Percentiles rank a stretch among this genome's conserved stretches.
Evolutionary conservation across 2,329 filamentous ascomycete genomes (phyloP).

Genomic region (Pyrenochaeta sp.): DNA sequence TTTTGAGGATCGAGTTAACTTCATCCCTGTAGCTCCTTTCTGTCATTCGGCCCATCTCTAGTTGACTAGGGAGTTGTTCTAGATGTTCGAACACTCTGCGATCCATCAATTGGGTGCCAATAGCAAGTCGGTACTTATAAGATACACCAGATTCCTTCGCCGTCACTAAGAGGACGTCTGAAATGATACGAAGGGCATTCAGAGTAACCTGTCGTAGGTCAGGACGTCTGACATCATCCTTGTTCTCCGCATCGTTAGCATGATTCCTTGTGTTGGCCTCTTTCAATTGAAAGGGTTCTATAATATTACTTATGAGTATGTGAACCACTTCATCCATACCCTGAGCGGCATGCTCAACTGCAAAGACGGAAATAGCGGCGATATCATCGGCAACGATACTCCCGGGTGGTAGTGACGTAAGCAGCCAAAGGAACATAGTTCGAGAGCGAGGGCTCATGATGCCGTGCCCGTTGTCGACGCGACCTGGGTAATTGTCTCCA

Average conservation of each 20-base stretch:
- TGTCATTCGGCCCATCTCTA: conserved; percentile 81
- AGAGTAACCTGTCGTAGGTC: conserved; percentile 39
- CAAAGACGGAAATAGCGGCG: conserved; percentile 85
- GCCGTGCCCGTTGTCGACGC: conserved; percentile 37
- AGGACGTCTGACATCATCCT: conserved; percentile 32
- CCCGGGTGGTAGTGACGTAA: conserved; percentile 82
- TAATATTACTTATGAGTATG: conserved; percentile 82
- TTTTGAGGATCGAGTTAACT: conserved; percentile 43
- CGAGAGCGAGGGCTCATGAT: conserved; percentile 37
- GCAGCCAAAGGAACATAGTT: conserved; percentile 81
- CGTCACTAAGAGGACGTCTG: conserved; percentile 78
- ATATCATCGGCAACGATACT: conserved; percentile 82
- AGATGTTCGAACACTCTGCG: conserved; percentile 78
- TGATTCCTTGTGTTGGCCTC: conserved; percentile 69
- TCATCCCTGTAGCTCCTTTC: conserved; percentile 62
- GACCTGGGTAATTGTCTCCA: conserved; percentile 40
- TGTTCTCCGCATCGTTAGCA: conserved; percentile 24
- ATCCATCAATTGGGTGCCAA: conserved; percentile 74
- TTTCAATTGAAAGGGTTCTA: conserved; percentile 77
- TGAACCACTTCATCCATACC: conserved; percentile 93
- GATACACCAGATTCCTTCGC: conserved; percentile 37
- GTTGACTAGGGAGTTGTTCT: conserved; percentile 74
- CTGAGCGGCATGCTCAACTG: conserved; percentile 83
- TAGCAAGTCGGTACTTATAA: conserved; percentile 85
- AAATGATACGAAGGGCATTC: conserved; percentile 77